phyloP scores from a whole-genome alignment of 345 rosid species.

The Clausena lansium region DNA sequence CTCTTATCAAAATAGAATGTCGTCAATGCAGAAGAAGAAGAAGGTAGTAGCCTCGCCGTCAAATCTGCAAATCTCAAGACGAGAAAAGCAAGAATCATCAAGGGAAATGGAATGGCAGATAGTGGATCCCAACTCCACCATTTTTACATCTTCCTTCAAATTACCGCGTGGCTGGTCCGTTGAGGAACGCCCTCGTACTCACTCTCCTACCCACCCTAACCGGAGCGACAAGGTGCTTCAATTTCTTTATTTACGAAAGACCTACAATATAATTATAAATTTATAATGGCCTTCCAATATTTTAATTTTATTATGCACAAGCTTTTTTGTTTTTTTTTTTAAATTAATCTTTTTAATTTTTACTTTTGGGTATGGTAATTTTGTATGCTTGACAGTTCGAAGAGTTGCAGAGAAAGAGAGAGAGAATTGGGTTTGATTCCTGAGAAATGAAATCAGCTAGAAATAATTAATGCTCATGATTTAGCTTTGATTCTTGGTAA shows the following conservation, averaged over 20 bases:
- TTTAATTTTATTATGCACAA: too few species aligned
- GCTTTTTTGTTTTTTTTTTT: too few species aligned
- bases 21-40: not conserved
- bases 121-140: conserved; percentile 11
- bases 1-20: too few species aligned
- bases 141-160: conserved; percentile 14
- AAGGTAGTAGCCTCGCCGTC: not conserved
- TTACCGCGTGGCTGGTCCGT: conserved; percentile 54
- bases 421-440: not conserved
- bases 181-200: conserved; percentile 30
- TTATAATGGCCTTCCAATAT: not conserved
- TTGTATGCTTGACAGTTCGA: not conserved
- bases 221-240: conserved; percentile 28
- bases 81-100: not conserved
- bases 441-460: not conserved
- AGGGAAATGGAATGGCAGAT: conserved; percentile 23
- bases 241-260: not conserved
- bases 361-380: not conserved
- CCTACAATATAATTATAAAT: not conserved
- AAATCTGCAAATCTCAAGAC: not conserved
- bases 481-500: not conserved
- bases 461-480: not conserved
- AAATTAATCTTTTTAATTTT: too few species aligned
- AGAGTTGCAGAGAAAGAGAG: not conserved
- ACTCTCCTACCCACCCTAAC: conserved; percentile 19